Evolutionary conservation across 176 grass and related monocot species (phyloP), one percentile per base, ranked within the genome.

Genomic region (Rhynchospora breviuscula): DNA sequence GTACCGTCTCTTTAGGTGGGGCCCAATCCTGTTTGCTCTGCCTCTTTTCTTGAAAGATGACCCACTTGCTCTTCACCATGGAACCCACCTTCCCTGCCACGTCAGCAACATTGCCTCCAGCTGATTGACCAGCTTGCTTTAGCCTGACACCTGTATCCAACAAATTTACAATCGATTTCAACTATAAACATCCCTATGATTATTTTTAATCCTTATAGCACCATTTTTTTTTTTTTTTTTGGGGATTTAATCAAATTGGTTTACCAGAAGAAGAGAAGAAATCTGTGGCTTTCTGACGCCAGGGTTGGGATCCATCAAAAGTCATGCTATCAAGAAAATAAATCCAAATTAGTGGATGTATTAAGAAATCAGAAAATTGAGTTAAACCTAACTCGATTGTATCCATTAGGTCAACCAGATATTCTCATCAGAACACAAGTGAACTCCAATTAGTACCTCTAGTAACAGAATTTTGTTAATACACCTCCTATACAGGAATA

Each of bases 191-290:
- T 59, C 17, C 47, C 15, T 0, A 35, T 15, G 44, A 54, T 69
- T 43, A 47, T 83, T 75, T 81, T 63, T 7, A 26, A 72, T 57
- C 33, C 67, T 67, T 72, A 22, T 58, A 64, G 10, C 25, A 40
- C 2, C 15, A 0, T n/a, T 47, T 17, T 19, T 58, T 13, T 17
- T 19, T 22, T 56, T 17, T 14, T 58, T 13, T 17, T 19, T 22
- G 63, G 18, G 57, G 2, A 40, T 40, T 79, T 69, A 29, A 49
- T 40, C 35, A 53, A 49, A 6, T 68, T 58, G 43, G 85, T 91
- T 74, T 92, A 97, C 92, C 81, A 40, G 95, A 98, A 7, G 92
- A 87, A 60, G 92, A 91, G 89, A 98, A 94, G 90, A 98, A 98
- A 85, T 85, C 79, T 1, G 89, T 91, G 17, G 92, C 92, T 82